phyloP scores from a whole-genome alignment of 73 alveolate genomes.

The Effrenium voratum region DNA sequence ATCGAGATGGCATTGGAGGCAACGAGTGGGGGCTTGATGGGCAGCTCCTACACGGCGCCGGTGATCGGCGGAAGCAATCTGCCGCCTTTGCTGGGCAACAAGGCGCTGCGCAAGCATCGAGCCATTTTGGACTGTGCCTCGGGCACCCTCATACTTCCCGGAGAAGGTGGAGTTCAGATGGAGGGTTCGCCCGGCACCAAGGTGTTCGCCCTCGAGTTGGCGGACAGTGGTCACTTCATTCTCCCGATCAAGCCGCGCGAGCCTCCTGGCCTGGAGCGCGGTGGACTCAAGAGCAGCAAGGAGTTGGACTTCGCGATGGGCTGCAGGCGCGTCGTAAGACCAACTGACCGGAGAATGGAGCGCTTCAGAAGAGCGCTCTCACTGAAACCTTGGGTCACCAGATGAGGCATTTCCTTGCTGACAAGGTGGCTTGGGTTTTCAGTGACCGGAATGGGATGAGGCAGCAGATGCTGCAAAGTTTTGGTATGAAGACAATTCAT shows the following conservation, averaged over 20 bases:
- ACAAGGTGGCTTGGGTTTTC: not conserved
- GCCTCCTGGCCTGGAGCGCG: not conserved
- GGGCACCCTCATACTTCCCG: not conserved
- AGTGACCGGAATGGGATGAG: conserved; percentile 19
- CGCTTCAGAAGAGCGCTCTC: not conserved
- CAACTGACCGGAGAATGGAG: not conserved
- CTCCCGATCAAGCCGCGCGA: not conserved
- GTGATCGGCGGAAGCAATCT: not conserved
- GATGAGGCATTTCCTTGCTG: no score
- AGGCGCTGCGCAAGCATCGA: not conserved
- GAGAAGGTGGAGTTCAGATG: not conserved
- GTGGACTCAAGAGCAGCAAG: no score
- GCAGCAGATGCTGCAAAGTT: not conserved
- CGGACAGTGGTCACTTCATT: not conserved
- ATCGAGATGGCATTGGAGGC: not conserved
- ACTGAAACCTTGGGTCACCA: not conserved
- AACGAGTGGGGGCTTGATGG: not conserved
- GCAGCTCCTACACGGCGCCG: conserved; percentile 34
- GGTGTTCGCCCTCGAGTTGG: not conserved
- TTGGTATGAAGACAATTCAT: not conserved
- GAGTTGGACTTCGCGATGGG: not conserved
- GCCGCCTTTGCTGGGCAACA: conserved; percentile 5
- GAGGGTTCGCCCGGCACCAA: not conserved
- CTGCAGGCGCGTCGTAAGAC: not conserved
- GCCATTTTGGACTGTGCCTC: not conserved